Base-by-base conservation (phyloP, 768 basidiomycete species). In the Lentinula guzmanii region DNA sequence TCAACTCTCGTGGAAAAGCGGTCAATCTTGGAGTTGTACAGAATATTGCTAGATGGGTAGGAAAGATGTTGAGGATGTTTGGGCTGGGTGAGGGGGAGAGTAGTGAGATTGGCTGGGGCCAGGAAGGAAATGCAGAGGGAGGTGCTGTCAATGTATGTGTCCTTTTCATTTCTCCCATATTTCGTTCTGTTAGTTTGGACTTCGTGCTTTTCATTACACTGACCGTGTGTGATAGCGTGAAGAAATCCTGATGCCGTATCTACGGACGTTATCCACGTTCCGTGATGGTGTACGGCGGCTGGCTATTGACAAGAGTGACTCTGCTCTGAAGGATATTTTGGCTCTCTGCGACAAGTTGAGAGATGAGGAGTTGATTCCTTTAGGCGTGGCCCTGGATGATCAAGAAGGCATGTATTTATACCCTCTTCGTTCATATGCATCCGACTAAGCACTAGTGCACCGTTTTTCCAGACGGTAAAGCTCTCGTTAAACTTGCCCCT, bases 361-460 rank as follows among this genome's bases (percentile, higher is more conserved):
- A 15, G 96, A 98, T 70, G 78, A 83, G 37, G 95, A 97, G 69
- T 77, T 98, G 46, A 88, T 95, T 46, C 89, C 94, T n/a, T 79
- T 98, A 54, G 97, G 97, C 7, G 93, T 99, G 5, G 95, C 95
- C 7, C 77, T 99, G 37, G 97, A 98, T 70, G 97, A 99, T 76
- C 93, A 94, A 76, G 93, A 95, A 79, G 94, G 94, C 87, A 64
- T 55, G 77, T 37, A 34, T 41, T 55, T 4, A 55, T 53, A 42
- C 9, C 42, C 18, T 61, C 24, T 31, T 59, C 15, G 37, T 54
- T 9, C 0, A 1, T n/a, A 7, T 53, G 41, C 58, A 28, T 63
- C 42, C 39, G 53, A 52, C 48, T 61, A 64, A 63, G 39, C 37
- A 58, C 24, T 39, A 56, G 35, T 50, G 52, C 46, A 60, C 46